Evolutionary conservation across 805 yeast species (phyloP).

Genomic region (Zygosaccharomyces siamensis): DNA sequence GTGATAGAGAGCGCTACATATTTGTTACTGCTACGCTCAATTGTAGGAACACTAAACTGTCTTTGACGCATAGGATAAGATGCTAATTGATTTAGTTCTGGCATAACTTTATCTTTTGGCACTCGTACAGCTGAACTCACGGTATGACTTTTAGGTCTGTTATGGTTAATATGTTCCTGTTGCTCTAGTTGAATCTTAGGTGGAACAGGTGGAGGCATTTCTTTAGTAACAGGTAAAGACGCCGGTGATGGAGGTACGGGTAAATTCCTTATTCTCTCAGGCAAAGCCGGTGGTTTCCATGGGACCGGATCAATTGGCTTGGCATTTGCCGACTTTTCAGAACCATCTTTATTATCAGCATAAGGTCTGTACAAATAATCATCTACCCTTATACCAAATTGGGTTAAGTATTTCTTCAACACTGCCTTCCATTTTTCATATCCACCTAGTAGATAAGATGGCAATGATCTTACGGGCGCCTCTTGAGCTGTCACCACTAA

Average conservation of each 20-base stretch:
- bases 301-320: slow-evolving; percentile 13
- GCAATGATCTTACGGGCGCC: slow-evolving; percentile 18
- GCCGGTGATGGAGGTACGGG: slow-evolving; percentile 31
- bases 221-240: neutral
- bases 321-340: neutral
- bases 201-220: slow-evolving; percentile 19
- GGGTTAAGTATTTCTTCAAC: slow-evolving; percentile 29
- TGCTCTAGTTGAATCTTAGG: slow-evolving; percentile 6
- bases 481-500: slow-evolving; percentile 25
- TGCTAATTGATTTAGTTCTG: slow-evolving; percentile 10
- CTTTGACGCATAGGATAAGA: slow-evolving; percentile 1
- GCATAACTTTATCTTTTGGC: neutral
- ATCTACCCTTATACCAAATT: slow-evolving; percentile 24
- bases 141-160: neutral
- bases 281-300: slow-evolving; percentile 27
- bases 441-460: slow-evolving; percentile 41
- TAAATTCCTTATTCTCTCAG: slow-evolving; percentile 23
- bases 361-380: slow-evolving; percentile 19
- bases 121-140: neutral
- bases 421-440: slow-evolving; percentile 41
- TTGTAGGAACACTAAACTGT: slow-evolving; percentile 35
- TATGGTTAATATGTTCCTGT: neutral
- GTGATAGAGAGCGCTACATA: slow-evolving; percentile 48
- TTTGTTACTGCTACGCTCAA: slow-evolving; percentile 36
- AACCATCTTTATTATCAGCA: slow-evolving; percentile 3